phyloP scores from a whole-genome alignment of 208 protist genomes.

The Zelonia costaricensis region DNA sequence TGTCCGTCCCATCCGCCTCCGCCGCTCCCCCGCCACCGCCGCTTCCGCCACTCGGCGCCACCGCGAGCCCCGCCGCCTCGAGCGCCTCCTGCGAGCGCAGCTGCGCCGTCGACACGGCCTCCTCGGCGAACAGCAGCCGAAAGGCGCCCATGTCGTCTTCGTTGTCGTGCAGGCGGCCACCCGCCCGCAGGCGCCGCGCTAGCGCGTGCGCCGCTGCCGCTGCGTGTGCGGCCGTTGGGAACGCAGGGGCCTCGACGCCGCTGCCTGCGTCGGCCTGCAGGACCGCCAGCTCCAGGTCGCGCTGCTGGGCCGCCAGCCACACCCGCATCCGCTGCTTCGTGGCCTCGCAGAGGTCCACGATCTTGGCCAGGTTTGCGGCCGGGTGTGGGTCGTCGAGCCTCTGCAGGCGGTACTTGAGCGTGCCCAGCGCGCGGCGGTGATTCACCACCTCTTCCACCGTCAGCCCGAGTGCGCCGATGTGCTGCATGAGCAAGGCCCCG shows the following conservation, averaged over 20 bases:
- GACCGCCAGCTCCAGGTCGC: conserved; percentile 17
- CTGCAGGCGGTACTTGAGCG: conserved; percentile 32
- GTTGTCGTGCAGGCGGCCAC: conserved; percentile 15
- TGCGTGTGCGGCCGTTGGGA: neutral
- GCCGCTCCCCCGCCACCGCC: neutral
- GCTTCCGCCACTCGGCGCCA: neutral
- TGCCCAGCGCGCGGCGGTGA: conserved; percentile 47
- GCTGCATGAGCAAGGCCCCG: conserved; percentile 34
- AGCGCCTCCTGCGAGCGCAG: conserved; percentile 28
- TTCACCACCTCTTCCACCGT: conserved; percentile 61
- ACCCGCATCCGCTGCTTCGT: conserved; percentile 31
- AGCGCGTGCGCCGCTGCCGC: neutral
- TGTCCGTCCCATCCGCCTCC: conserved; percentile 8
- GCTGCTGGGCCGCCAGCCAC: conserved; percentile 50
- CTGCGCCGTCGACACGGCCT: conserved; percentile 39
- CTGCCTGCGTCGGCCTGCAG: conserved; percentile 5
- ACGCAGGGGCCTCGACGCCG: neutral
- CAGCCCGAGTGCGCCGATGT: conserved; percentile 36
- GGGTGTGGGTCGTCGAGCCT: conserved; percentile 11
- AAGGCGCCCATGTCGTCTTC: conserved; percentile 50
- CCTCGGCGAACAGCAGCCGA: conserved; percentile 38
- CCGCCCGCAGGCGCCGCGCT: neutral
- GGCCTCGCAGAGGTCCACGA: conserved; percentile 18
- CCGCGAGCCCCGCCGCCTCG: conserved; percentile 14
- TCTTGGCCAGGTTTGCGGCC: conserved; percentile 15